phyloP scores from a whole-genome alignment of 2,329 filamentous ascomycete genomes.

The Coniochaeta pulveracea region DNA sequence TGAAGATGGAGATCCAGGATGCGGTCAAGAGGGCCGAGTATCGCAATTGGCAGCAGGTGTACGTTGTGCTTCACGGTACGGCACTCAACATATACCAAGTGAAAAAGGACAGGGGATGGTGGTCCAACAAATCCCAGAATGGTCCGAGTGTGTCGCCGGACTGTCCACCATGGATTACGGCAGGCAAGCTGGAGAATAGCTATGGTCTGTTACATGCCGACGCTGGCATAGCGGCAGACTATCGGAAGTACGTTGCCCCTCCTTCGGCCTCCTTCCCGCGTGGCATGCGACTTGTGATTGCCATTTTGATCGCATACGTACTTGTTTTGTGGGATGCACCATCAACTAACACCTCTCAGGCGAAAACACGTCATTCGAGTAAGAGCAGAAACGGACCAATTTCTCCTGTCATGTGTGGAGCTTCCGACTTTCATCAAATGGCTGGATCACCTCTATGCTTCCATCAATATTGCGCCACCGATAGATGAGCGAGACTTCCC shows the following conservation, averaged over 20 bases:
- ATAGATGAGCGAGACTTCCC: slow-evolving; percentile 60
- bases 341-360: slow-evolving; percentile 19
- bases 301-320: not conserved
- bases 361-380: slow-evolving; percentile 59
- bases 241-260: slow-evolving; percentile 45
- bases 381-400: slow-evolving; percentile 62
- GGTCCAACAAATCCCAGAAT: slow-evolving; percentile 29
- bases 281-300: not conserved
- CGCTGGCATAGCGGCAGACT: slow-evolving; percentile 62
- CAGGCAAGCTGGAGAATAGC: slow-evolving; percentile 47
- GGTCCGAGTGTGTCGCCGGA: slow-evolving; percentile 37
- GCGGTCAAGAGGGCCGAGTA: slow-evolving; percentile 51
- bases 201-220: slow-evolving; percentile 68
- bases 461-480: slow-evolving; percentile 58
- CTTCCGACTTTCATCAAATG: slow-evolving; percentile 56
- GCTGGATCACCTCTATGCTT: slow-evolving; percentile 59
- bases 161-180: slow-evolving; percentile 38
- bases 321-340: too few relatives aligned
- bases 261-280: not conserved
- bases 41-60: slow-evolving; percentile 53
- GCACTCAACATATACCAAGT: slow-evolving; percentile 53
- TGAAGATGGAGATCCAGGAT: slow-evolving; percentile 56
- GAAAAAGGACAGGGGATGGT: slow-evolving; percentile 45
- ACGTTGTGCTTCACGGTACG: slow-evolving; percentile 56
- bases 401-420: slow-evolving; percentile 55